These are phyloP conservation scores for Phytophthora citrophthora DNA, from an alignment of 352 stramenopile species.

Conservation along the genomic window DNA sequence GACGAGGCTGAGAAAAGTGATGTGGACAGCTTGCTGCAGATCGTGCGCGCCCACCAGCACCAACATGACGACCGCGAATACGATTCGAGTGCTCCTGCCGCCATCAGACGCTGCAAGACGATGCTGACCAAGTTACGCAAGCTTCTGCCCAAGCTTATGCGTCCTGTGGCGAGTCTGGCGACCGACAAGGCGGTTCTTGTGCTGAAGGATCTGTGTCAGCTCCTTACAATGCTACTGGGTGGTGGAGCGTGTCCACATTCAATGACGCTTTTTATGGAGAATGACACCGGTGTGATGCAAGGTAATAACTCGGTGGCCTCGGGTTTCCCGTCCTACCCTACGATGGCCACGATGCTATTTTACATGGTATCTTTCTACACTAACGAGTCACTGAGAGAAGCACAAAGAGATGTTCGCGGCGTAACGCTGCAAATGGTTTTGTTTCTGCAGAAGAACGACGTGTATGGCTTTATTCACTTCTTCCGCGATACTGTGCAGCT, in stretches of 20 bases:
- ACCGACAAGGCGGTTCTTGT: conserved; percentile 40
- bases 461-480: conserved; percentile 70
- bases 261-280: conserved; percentile 64
- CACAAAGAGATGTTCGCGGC: conserved; percentile 51
- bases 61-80: conserved; percentile 55
- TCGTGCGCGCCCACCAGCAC: conserved; percentile 53
- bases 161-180: conserved; percentile 45
- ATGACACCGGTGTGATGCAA: not conserved
- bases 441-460: conserved; percentile 61
- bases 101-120: conserved; percentile 64
- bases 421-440: conserved; percentile 61
- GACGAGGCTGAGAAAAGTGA: conserved; percentile 57
- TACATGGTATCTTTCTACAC: conserved; percentile 80
- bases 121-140: conserved; percentile 76
- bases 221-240: conserved; percentile 54
- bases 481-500: conserved; percentile 61
- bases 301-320: conserved; percentile 12
- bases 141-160: conserved; percentile 74
- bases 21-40: conserved; percentile 47
- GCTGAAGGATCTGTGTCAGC: conserved; percentile 62
- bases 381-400: conserved; percentile 39
- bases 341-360: conserved; percentile 69
- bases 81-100: conserved; percentile 37
- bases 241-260: conserved; percentile 63
- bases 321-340: conserved; percentile 49